Conservation (phyloP, 768 basidiomycete species). For the Kwoniella heveanensis region DNA sequence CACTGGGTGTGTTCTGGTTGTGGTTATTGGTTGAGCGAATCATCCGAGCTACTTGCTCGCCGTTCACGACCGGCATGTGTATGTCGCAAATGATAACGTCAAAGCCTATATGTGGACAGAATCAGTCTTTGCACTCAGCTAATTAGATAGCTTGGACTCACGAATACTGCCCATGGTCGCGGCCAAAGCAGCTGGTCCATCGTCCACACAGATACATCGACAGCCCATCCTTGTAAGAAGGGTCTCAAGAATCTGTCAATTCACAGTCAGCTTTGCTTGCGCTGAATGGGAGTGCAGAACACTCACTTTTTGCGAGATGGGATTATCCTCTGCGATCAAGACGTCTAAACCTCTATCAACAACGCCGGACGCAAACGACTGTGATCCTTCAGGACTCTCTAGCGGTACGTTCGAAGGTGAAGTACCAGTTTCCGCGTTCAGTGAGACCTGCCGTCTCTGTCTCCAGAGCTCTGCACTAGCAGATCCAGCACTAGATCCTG, state of each 20-base stretch:
- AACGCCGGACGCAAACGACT: background rate
- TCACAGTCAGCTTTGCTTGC: slow-evolving; percentile 6
- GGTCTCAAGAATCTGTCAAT: slow-evolving; percentile 80
- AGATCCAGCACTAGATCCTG: slow-evolving; percentile 41
- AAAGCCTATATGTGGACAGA: slow-evolving; percentile 65
- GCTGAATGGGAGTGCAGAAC: background rate
- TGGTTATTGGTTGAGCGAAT: slow-evolving; percentile 96
- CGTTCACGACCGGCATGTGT: slow-evolving; percentile 94
- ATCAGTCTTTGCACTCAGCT: background rate
- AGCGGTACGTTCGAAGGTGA: slow-evolving; percentile 18
- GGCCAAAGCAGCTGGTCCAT: slow-evolving; percentile 95
- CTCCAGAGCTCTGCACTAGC: slow-evolving; percentile 47
- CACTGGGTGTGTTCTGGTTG: slow-evolving; percentile 83
- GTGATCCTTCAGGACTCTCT: slow-evolving; percentile 26
- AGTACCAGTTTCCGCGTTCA: slow-evolving; percentile 14
- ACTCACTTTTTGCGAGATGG: slow-evolving; percentile 79
- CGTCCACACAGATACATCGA: slow-evolving; percentile 89
- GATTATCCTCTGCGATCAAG: slow-evolving; percentile 94
- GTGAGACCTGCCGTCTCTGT: slow-evolving; percentile 34
- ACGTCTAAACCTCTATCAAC: slow-evolving; percentile 88
- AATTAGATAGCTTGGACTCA: slow-evolving; percentile 59
- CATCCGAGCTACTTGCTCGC: slow-evolving; percentile 93
- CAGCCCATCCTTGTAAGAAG: slow-evolving; percentile 90
- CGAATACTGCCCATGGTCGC: slow-evolving; percentile 97
- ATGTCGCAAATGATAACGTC: slow-evolving; percentile 95